A percentile compares a stretch with the other conserved stretches of the same genome.
Conservation (phyloP, 345 rosid species). For the Pelargonium nanum region DNA sequence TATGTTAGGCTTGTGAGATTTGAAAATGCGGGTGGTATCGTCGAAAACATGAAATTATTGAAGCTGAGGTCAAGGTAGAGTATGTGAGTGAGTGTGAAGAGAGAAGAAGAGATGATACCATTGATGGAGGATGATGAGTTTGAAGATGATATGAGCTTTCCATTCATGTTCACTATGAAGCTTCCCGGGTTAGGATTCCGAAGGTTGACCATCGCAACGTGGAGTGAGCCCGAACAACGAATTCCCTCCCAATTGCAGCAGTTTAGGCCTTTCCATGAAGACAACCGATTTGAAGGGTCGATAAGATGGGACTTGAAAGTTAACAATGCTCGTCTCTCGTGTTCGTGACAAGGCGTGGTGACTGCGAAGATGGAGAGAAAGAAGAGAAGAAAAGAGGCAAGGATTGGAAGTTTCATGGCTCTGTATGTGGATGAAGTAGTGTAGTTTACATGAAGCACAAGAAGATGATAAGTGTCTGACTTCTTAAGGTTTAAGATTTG, state of each 20-base stretch:
- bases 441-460: too few species aligned
- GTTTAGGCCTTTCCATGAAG: constrained; percentile 19
- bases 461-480: too few species aligned
- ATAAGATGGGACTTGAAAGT: constrained; percentile 2
- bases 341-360: background rate
- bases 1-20: constrained; percentile 14
- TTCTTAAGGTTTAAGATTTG: too few species aligned
- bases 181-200: constrained; percentile 11
- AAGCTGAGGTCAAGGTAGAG: constrained; percentile 20
- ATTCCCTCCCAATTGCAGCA: constrained; percentile 21
- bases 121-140: constrained; percentile 6
- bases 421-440: background rate
- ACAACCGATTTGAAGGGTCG: constrained; percentile 10
- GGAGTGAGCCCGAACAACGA: constrained; percentile 11
- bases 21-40: constrained; percentile 13
- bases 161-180: constrained; percentile 2
- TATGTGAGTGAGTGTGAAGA: constrained; percentile 14
- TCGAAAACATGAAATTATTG: constrained; percentile 22
- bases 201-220: constrained; percentile 14
- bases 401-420: constrained; percentile 6
- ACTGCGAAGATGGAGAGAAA: background rate
- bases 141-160: constrained; percentile 8
- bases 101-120: constrained; percentile 16
- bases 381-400: background rate
- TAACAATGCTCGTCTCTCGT: constrained; percentile 1